These are phyloP conservation scores for Phoma sp. DNA, from an alignment of 2,329 filamentous ascomycete species.

Conservation along the genomic window DNA sequence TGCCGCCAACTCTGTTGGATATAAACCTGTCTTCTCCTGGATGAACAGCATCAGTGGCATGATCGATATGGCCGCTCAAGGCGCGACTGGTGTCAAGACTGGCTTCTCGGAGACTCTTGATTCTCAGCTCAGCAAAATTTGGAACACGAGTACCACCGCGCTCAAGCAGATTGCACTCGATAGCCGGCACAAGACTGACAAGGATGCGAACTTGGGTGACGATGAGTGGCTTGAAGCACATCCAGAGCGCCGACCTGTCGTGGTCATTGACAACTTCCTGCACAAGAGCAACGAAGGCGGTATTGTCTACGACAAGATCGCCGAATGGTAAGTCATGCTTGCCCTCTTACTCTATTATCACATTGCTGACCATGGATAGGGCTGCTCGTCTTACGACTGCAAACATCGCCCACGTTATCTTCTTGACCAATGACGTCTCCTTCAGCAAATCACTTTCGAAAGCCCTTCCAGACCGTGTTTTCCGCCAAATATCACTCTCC, in stretches of 20 bases:
- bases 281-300: conserved; percentile 68
- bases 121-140: conserved; percentile 86
- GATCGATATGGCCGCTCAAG: conserved; percentile 89
- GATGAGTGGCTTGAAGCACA: conserved; percentile 92
- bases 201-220: conserved; percentile 73
- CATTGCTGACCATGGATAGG: conserved; percentile 46
- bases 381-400: conserved; percentile 83
- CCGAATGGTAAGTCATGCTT: conserved; percentile 68
- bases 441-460: conserved; percentile 88
- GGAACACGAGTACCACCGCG: conserved; percentile 80
- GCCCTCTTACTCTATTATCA: not conserved
- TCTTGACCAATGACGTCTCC: conserved; percentile 87
- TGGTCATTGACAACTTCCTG: conserved; percentile 91
- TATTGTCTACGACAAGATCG: conserved; percentile 61
- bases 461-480: conserved; percentile 87
- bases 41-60: conserved; percentile 93
- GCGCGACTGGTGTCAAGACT: conserved; percentile 91
- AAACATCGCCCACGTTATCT: conserved; percentile 92
- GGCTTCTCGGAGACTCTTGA: conserved; percentile 94
- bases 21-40: conserved; percentile 93
- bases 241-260: conserved; percentile 79
- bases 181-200: conserved; percentile 72
- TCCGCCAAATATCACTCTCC: conserved; percentile 82
- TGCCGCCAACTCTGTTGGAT: conserved; percentile 83
- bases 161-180: conserved; percentile 79